Evolutionary conservation across 768 basidiomycete genomes (phyloP).

Genomic region (Leccinellum luteum): DNA sequence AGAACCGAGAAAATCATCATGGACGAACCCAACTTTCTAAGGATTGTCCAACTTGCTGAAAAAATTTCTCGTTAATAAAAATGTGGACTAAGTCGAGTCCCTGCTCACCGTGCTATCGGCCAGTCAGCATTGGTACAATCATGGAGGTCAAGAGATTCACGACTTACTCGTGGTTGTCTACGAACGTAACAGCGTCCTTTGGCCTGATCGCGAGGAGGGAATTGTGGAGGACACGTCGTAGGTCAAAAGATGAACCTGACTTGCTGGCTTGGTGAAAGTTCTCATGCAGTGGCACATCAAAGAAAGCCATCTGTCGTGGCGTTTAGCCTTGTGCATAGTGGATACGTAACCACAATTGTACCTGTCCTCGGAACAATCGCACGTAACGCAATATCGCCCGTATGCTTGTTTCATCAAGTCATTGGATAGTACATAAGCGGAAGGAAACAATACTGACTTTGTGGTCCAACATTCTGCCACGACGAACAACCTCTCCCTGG

Average conservation of each 20-base stretch:
- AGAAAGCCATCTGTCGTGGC: slow-evolving; percentile 37
- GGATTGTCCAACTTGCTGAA: slow-evolving; percentile 65
- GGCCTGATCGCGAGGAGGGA: slow-evolving; percentile 70
- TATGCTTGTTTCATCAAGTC: slow-evolving; percentile 34
- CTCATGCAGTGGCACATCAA: slow-evolving; percentile 87
- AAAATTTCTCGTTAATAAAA: neutral
- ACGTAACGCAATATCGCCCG: slow-evolving; percentile 56
- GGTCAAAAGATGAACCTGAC: slow-evolving; percentile 63
- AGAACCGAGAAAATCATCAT: neutral
- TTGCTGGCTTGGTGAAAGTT: slow-evolving; percentile 80
- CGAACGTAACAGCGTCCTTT: slow-evolving; percentile 83
- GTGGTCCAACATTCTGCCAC: slow-evolving; percentile 84
- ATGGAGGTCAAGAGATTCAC: neutral
- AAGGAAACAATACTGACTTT: slow-evolving; percentile 42
- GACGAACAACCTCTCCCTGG: slow-evolving; percentile 54
- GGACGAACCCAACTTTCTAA: slow-evolving; percentile 77
- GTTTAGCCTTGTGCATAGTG: neutral
- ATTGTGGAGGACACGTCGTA: slow-evolving; percentile 67
- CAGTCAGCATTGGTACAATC: neutral
- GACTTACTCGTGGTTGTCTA: slow-evolving; percentile 86
- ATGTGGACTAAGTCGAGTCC: slow-evolving; percentile 12
- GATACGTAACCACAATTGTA: slow-evolving; percentile 27
- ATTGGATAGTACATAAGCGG: neutral
- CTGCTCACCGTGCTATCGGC: slow-evolving; percentile 59
- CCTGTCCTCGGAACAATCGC: slow-evolving; percentile 62